These are phyloP conservation scores for Kodamaea hsintzibuensis DNA, from an alignment of 805 yeast species.

Conservation along the genomic window DNA sequence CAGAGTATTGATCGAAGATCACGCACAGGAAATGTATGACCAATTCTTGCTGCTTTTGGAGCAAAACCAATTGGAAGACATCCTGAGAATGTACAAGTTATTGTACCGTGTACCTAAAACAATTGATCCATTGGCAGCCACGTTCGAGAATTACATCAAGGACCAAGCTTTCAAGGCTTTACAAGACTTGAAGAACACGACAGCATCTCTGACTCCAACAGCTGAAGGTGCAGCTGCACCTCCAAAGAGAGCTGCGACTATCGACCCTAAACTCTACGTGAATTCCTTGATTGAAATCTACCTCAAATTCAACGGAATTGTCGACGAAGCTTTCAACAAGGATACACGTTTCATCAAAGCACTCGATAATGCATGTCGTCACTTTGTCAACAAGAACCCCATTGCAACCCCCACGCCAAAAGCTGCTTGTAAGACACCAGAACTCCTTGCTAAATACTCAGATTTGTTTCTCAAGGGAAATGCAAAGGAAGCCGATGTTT, in stretches of 20 bases:
- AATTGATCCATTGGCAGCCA: conserved; percentile 71
- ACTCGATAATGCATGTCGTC: conserved; percentile 83
- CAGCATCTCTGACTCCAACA: conserved; percentile 17
- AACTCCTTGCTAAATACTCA: conserved; percentile 83
- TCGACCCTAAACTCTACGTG: conserved; percentile 79
- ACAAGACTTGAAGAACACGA: conserved; percentile 47
- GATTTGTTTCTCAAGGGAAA: conserved; percentile 79
- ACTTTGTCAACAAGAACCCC: conserved; percentile 77
- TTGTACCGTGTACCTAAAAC: conserved; percentile 79
- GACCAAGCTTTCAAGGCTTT: conserved; percentile 49
- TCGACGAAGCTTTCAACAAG: conserved; percentile 63
- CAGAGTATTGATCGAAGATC: conserved; percentile 72
- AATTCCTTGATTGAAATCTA: conserved; percentile 74
- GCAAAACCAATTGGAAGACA: conserved; percentile 68
- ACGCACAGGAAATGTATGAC: conserved; percentile 70
- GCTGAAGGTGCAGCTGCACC: conserved; percentile 14
- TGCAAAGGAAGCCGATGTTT: conserved; percentile 64
- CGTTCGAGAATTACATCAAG: conserved; percentile 72
- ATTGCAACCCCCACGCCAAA: conserved; percentile 71
- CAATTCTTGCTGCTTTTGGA: conserved; percentile 78
- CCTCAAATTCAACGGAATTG: conserved; percentile 63
- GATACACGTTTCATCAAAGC: conserved; percentile 82
- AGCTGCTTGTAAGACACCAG: conserved; percentile 80
- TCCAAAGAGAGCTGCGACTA: conserved; percentile 18
- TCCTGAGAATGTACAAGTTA: conserved; percentile 72